Base-by-base conservation (phyloP, 495 filamentous ascomycete species). In the Podospora pseudopauciseta region DNA sequence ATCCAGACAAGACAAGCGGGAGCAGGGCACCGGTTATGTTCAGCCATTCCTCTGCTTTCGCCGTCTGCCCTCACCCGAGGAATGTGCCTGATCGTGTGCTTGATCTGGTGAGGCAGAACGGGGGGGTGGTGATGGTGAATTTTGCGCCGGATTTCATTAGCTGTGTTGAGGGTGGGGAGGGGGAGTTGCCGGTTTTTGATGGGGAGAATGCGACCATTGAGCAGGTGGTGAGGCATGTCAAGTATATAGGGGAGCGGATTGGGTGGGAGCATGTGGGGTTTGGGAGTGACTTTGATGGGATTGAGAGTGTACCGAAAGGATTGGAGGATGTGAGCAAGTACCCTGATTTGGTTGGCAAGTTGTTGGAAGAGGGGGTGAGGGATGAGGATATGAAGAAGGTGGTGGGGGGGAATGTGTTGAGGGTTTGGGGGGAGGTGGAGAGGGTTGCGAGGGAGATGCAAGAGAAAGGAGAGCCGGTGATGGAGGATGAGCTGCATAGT, bases 311-410 rank as follows among this genome's bases (percentile, higher is more conserved):
- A 0, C 90, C 90, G 1, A 72, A 77, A 68, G 90, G 90, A 0
- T 69, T 92, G 69, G 88, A 88, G 23, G 93, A 97, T 78, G 93
- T 97, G 30, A 88, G 88, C 62, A 92, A 90, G 75, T 96, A 88
- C 76, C 94, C 95, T 1, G 87, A 88, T 60, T 77, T 99, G 65
- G 86, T 97, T 5, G 88, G 85, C 5, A 91, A 93, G 77, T 75
- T 94, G 63, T 77, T 95, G 66, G 77, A 75, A 54, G 84, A 86
- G 20, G 92, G 90, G 2, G 80, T 94, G 26, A 89, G 83, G 18
- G 89, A 93, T 68, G 75, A 79, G 58, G 87, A 95, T 70, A 89
- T 84, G 1, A 80, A 74, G 26, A 89, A 90, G 72, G 80, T 95
- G 1, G 89, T 85, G 0, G 92, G 92, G 0, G 88, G 86, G 0